Conservation (phyloP, 306 rosid genomes). For the Leucaena leucocephala region DNA sequence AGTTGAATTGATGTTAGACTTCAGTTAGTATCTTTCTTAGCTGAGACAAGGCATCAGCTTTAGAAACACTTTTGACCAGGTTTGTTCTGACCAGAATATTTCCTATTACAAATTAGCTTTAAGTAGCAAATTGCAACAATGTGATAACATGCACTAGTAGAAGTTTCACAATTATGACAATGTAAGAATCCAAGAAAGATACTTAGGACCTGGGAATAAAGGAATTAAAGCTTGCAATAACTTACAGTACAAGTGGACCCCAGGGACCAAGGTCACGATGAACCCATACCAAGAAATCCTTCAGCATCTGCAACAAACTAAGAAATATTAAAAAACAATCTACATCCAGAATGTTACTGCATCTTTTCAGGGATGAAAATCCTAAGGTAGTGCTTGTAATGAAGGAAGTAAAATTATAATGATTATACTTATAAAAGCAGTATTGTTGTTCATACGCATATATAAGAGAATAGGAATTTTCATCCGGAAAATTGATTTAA, state of each 20-base stretch:
- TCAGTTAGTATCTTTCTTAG: background rate
- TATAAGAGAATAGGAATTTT: constrained; percentile 13
- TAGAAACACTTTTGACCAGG: constrained; percentile 12
- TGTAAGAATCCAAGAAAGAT: constrained; percentile 18
- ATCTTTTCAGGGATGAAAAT: constrained; percentile 15
- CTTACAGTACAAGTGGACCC: constrained; percentile 88
- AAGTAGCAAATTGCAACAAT: background rate
- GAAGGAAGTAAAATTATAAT: constrained; percentile 1
- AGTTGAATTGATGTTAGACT: constrained; percentile 1
- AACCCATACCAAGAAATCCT: constrained; percentile 81
- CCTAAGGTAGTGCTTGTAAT: constrained; percentile 18
- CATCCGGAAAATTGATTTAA: background rate
- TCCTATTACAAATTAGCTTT: background rate
- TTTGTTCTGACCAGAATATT: background rate
- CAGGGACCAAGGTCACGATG: constrained; percentile 77
- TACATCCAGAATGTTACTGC: background rate
- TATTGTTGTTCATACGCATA: constrained; percentile 3
- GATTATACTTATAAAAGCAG: background rate
- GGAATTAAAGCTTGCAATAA: constrained; percentile 1
- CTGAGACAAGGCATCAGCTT: background rate
- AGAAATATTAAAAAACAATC: background rate
- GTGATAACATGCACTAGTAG: background rate
- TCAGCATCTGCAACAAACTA: constrained; percentile 58
- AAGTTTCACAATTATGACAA: background rate
- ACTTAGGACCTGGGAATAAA: background rate